Evolutionary conservation across 805 yeast genomes (phyloP).

Genomic region (Yarrowia sp.): DNA sequence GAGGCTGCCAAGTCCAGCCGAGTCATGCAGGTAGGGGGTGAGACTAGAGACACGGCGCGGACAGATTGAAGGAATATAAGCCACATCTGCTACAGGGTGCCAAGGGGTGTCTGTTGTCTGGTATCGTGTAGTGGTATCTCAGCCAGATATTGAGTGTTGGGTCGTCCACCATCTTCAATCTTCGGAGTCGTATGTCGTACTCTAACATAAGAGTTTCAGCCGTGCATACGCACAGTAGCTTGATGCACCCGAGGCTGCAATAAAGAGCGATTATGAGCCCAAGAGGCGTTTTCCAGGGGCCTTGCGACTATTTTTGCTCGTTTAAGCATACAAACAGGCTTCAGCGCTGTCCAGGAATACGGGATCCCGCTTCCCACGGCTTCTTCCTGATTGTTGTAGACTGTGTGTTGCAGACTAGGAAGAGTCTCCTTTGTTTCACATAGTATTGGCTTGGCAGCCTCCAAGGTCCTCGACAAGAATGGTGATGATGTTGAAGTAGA

Average conservation of each 20-base stretch:
- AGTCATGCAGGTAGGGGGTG: slow-evolving; percentile 16
- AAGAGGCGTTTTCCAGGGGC: neutral
- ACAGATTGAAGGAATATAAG: too few species aligned
- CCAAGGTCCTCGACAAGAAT: slow-evolving; percentile 14
- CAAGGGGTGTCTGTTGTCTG: too few species aligned
- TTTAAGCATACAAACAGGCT: neutral
- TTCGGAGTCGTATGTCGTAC: too few species aligned
- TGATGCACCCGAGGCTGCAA: slow-evolving; percentile 5
- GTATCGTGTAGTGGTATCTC: too few species aligned
- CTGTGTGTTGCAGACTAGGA: neutral
- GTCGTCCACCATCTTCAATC: too few species aligned
- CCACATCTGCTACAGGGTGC: too few species aligned
- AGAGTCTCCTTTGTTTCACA: slow-evolving; percentile 3
- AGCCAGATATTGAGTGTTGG: too few species aligned
- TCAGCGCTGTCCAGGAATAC: neutral
- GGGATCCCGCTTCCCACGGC: neutral
- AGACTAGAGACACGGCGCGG: neutral
- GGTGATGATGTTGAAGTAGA: neutral
- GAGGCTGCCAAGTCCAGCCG: slow-evolving; percentile 23
- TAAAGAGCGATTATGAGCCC: neutral
- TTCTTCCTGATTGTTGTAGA: neutral
- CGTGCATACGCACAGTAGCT: slow-evolving; percentile 9
- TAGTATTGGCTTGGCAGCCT: slow-evolving; percentile 35
- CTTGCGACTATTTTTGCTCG: slow-evolving; percentile 2
- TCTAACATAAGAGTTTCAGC: slow-evolving; percentile 14